Base-by-base conservation (phyloP, 177 flowering plant species). In the Vitis hybrid region DNA sequence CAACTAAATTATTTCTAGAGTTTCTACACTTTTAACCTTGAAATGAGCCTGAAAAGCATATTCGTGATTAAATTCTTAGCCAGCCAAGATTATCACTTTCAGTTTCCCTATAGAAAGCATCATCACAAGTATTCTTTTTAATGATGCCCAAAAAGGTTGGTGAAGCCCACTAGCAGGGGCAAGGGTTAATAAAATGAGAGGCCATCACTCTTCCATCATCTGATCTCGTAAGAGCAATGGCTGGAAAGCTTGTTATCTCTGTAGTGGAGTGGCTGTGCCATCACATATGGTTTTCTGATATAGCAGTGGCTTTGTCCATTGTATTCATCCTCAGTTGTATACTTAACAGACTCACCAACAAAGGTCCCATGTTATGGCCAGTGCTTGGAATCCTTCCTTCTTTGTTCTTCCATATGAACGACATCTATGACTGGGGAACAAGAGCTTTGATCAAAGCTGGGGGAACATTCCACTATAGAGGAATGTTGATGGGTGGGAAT, bases 301-400 rank as follows among this genome's bases (percentile, higher is more conserved):
- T 84, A 15, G 80, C 71, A 19, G 0, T 82, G 8, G 73, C 88
- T 15, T 60, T 82, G 13, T 19, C 80, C 50, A 83, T 84, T n/a
- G 67, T 86, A 5, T 84, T 87, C 70, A 12, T 80, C 56, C 74
- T 83, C 72, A 70, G 78, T 51, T 70, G 79, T 49, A 4, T 81
- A 1, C 51, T 68, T 15, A 79, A 86, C 23, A 79, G 71, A 61
- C 62, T 84, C 65, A 77, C 74, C 30, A 68, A 67, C 74, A 87
- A 82, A 18, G 91, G 90, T 26, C 89, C 90, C n/a, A 86, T 86
- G 84, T 14, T 80, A 15, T 88, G 91, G 94, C 93, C 91, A 1
- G 76, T 89, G 26, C 3, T 89, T 45, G 93, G 93, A 3, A 79
- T 87, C 73, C 18, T 78, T 39, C 93, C 93, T 0, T 57, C 82